These are phyloP conservation scores for Mucor velutinosus DNA, from an alignment of 371 early-diverging fungal genomes.

Conservation along the genomic window DNA sequence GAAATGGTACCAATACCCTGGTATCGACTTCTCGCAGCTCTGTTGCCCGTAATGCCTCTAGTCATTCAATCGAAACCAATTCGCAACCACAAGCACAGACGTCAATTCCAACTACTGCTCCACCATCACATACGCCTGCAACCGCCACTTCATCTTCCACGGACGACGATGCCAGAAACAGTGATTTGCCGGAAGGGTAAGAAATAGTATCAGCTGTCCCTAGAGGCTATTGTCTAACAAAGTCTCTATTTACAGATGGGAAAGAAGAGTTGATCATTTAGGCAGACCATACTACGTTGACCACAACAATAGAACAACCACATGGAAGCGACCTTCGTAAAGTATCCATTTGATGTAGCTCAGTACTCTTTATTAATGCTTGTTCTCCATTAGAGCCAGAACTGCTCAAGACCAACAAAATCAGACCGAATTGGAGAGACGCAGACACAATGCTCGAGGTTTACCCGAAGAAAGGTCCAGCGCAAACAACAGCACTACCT, in stretches of 20 bases:
- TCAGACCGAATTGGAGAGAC: constrained; percentile 73
- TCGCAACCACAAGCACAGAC: neutral
- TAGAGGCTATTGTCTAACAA: neutral
- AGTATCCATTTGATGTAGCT: neutral
- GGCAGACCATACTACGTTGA: constrained; percentile 78
- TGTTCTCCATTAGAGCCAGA: constrained; percentile 18
- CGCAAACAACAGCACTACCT: constrained; percentile 7
- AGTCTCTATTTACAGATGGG: constrained; percentile 56
- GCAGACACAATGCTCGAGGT: constrained; percentile 78
- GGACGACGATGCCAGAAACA: neutral
- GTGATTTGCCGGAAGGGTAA: constrained; percentile 14
- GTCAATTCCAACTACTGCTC: constrained; percentile 4
- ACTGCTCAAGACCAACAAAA: constrained; percentile 59
- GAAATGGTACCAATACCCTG: constrained; percentile 48
- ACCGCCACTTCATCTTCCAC: neutral
- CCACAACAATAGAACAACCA: constrained; percentile 70
- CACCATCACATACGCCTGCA: constrained; percentile 13
- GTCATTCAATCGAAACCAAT: neutral
- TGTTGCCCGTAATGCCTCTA: neutral
- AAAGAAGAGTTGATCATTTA: constrained; percentile 70
- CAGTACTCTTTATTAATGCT: neutral
- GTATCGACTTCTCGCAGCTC: constrained; percentile 11
- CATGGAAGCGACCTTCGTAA: constrained; percentile 70
- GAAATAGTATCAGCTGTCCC: neutral
- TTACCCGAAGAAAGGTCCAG: constrained; percentile 69